Conservation (phyloP, 306 rosid genomes). For the Begonia fuchsioides region DNA sequence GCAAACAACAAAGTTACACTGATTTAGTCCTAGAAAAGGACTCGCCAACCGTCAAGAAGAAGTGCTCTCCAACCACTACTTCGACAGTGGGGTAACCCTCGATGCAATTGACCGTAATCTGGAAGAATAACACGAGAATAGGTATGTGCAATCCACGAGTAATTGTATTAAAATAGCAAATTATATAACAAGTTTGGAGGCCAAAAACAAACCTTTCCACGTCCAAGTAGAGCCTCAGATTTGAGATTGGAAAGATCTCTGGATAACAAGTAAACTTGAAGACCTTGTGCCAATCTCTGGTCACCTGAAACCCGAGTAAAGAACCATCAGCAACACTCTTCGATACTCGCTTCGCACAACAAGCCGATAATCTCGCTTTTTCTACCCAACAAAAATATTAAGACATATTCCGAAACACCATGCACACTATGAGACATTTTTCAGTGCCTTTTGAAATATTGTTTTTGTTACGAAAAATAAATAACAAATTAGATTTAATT, state of each 20-base stretch:
- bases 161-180: neutral
- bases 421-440: too few relatives aligned
- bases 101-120: slow-evolving; percentile 42
- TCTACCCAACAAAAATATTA: too few relatives aligned
- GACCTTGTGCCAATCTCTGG: slow-evolving; percentile 22
- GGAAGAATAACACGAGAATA: slow-evolving; percentile 8
- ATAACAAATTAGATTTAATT: too few relatives aligned
- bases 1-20: neutral
- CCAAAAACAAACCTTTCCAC: slow-evolving; percentile 54
- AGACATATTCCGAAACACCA: too few relatives aligned
- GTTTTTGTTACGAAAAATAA: too few relatives aligned
- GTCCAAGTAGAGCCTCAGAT: slow-evolving; percentile 49
- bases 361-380: too few relatives aligned
- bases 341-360: too few relatives aligned
- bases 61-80: slow-evolving; percentile 42
- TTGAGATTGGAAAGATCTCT: slow-evolving; percentile 65
- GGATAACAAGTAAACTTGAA: slow-evolving; percentile 48
- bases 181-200: too few relatives aligned
- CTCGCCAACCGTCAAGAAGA: slow-evolving; percentile 58
- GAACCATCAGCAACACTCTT: neutral
- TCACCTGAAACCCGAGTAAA: slow-evolving; percentile 35
- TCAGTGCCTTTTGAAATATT: too few relatives aligned
- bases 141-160: neutral
- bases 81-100: slow-evolving; percentile 40
- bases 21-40: slow-evolving; percentile 14